A percentile compares a stretch with the other conserved stretches of the same genome.
phyloP scores from a whole-genome alignment of 78 protist genomes.

The Dictyostelium discoideum region DNA sequence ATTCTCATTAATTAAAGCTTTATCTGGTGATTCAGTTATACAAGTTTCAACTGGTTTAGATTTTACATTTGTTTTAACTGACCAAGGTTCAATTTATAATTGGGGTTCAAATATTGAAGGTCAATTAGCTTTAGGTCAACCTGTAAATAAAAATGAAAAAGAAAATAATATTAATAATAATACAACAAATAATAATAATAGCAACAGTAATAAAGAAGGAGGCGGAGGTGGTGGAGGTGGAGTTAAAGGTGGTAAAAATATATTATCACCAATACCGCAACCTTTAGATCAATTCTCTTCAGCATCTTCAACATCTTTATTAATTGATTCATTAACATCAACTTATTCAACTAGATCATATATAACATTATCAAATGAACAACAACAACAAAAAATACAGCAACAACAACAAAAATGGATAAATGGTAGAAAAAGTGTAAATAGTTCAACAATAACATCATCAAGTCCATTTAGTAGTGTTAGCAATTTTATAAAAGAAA shows the following conservation, averaged over 20 bases:
- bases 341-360: slow-evolving; percentile 4
- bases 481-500: neutral
- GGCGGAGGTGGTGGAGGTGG: neutral
- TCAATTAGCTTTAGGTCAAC: slow-evolving; percentile 26
- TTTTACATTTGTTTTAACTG: slow-evolving; percentile 31
- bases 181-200: neutral
- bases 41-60: slow-evolving; percentile 45
- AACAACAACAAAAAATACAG: neutral
- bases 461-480: slow-evolving; percentile 13
- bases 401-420: neutral
- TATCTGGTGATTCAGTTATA: neutral
- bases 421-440: neutral
- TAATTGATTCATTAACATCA: slow-evolving; percentile 8
- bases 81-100: slow-evolving; percentile 36
- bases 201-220: neutral
- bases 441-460: neutral
- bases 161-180: neutral
- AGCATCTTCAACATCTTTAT: neutral
- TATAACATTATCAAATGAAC: neutral
- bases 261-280: neutral
- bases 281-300: neutral
- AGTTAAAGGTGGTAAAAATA: neutral
- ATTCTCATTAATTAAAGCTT: slow-evolving; percentile 64
- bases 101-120: slow-evolving; percentile 60
- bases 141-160: neutral